Conservation (phyloP, 169 alveolate genomes). For the Pseudocohnilembus persalinus region DNA sequence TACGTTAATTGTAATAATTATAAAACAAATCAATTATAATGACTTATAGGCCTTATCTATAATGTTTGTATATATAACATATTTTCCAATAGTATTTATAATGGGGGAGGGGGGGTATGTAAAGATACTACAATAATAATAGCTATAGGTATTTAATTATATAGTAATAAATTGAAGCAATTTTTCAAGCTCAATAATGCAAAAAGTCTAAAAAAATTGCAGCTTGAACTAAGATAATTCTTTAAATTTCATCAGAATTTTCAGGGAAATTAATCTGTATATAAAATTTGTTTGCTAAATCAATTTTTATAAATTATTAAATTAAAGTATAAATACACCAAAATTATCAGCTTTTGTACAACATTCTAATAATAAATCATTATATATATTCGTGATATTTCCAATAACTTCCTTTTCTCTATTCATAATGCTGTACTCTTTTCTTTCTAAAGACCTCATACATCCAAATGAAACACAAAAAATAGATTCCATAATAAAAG, state of each 20-base stretch:
- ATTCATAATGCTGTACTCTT: constrained; percentile 8
- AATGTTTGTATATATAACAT: too few species aligned
- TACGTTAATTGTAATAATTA: too few species aligned
- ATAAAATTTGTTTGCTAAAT: too few species aligned
- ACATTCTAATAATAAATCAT: constrained; percentile 14
- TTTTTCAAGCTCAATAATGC: constrained; percentile 24
- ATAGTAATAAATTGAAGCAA: too few species aligned
- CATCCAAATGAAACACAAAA: neutral
- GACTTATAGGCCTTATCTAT: too few species aligned
- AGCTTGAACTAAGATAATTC: constrained; percentile 1
- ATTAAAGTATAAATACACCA: neutral
- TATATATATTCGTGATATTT: constrained; percentile 8
- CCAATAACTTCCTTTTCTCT: constrained; percentile 15
- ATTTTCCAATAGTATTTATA: too few species aligned
- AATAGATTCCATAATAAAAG: neutral
- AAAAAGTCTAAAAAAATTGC: constrained; percentile 22
- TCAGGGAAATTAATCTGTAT: constrained; percentile 9
- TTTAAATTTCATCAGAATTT: neutral
- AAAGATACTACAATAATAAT: too few species aligned
- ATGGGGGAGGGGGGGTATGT: too few species aligned
- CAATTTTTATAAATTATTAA: too few species aligned
- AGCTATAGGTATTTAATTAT: too few species aligned
- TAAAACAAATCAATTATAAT: too few species aligned
- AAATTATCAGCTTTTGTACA: constrained; percentile 30
- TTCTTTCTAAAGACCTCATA: constrained; percentile 1